phyloP scores from a whole-genome alignment of 1,139 yeast genomes.

The Candida tunisiensis region DNA sequence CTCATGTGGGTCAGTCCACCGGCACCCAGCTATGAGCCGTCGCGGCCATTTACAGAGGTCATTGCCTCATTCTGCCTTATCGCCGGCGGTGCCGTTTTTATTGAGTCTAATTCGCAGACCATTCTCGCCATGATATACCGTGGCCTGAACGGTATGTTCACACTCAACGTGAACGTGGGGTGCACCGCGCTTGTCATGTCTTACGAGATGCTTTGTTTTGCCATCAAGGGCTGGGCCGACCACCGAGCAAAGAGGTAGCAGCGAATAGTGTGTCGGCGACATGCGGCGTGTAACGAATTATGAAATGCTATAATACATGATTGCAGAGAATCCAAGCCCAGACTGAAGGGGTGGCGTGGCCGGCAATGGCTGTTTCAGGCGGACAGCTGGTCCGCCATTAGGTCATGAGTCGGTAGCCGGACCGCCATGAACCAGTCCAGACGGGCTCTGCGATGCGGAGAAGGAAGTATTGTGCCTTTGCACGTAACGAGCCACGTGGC shows the following conservation, averaged over 20 bases:
- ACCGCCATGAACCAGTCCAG: slow-evolving; percentile 39
- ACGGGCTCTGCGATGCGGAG: slow-evolving; percentile 15
- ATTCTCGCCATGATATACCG: slow-evolving; percentile 70
- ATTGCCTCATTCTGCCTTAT: slow-evolving; percentile 61
- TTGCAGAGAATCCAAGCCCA: background rate
- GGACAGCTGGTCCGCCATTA: background rate
- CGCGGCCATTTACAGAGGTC: slow-evolving; percentile 74
- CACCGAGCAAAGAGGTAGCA: background rate
- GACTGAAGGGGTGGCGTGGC: background rate
- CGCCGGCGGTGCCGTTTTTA: slow-evolving; percentile 81
- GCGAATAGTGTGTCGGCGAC: background rate
- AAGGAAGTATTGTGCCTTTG: slow-evolving; percentile 13
- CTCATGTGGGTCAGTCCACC: slow-evolving; percentile 30
- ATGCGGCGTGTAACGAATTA: background rate
- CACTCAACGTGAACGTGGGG: slow-evolving; percentile 75
- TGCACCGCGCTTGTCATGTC: slow-evolving; percentile 68
- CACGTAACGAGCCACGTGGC: slow-evolving; percentile 17
- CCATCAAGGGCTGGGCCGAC: slow-evolving; percentile 4
- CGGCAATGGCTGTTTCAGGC: background rate
- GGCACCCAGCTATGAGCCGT: slow-evolving; percentile 26
- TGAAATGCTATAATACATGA: background rate
- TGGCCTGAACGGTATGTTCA: slow-evolving; percentile 81
- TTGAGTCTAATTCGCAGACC: slow-evolving; percentile 81
- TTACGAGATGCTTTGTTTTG: slow-evolving; percentile 31
- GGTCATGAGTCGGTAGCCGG: slow-evolving; percentile 2